Conservation (phyloP, 768 basidiomycete species). For the Cystofilobasidium capitatum region DNA sequence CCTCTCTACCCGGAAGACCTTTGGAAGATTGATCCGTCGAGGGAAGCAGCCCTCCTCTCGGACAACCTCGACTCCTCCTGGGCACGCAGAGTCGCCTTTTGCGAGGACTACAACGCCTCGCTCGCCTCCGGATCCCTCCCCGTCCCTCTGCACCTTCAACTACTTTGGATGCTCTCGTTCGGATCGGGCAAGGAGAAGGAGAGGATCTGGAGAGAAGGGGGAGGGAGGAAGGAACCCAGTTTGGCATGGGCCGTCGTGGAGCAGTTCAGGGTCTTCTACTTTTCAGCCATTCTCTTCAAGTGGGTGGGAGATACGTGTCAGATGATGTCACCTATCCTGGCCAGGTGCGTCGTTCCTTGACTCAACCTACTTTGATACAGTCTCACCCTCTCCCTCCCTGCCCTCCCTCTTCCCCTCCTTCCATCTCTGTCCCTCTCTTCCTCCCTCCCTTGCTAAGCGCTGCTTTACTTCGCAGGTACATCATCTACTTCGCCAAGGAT, state of each 20-base stretch:
- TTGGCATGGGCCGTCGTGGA: slow-evolving; percentile 38
- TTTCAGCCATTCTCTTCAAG: slow-evolving; percentile 17
- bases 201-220: slow-evolving; percentile 44
- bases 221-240: slow-evolving; percentile 36
- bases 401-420: neutral
- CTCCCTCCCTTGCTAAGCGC: slow-evolving; percentile 9
- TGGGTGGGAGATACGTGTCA: slow-evolving; percentile 18
- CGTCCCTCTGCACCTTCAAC: slow-evolving; percentile 43
- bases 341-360: neutral
- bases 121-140: slow-evolving; percentile 61
- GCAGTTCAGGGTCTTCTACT: slow-evolving; percentile 10
- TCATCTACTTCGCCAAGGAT: slow-evolving; percentile 19
- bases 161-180: slow-evolving; percentile 55
- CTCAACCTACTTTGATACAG: neutral
- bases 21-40: slow-evolving; percentile 61
- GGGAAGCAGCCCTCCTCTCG: slow-evolving; percentile 54
- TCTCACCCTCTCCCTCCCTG: neutral
- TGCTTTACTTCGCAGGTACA: neutral
- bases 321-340: neutral
- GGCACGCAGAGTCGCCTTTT: slow-evolving; percentile 49
- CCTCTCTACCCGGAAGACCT: slow-evolving; percentile 72
- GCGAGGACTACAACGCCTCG: slow-evolving; percentile 60
- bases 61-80: slow-evolving; percentile 57
- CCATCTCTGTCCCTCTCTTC: neutral
- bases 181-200: slow-evolving; percentile 55